Conservation (phyloP, 1,139 yeast genomes). For the Magnusiomyces tetraspermus region DNA sequence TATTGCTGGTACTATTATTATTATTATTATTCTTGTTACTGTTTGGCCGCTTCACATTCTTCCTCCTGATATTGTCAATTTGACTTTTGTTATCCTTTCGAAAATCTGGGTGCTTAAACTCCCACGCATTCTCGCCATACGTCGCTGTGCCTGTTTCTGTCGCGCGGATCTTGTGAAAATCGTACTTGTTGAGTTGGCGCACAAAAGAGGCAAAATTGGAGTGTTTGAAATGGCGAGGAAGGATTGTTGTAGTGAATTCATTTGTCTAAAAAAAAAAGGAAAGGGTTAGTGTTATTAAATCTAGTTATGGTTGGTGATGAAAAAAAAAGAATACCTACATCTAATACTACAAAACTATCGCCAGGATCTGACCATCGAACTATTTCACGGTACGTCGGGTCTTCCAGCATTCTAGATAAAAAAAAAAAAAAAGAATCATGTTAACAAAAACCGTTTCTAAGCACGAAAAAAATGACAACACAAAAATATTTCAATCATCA, state of each 20-base stretch:
- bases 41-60: slow-evolving; percentile 33
- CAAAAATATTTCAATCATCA: not conserved
- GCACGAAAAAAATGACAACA: not conserved
- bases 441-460: not conserved
- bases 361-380: slow-evolving; percentile 81
- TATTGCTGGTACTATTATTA: not conserved
- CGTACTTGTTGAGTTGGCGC: slow-evolving; percentile 89
- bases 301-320: no score
- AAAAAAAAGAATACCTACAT: slow-evolving; percentile 29
- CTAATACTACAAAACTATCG: slow-evolving; percentile 78
- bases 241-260: slow-evolving; percentile 73
- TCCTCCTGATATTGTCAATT: slow-evolving; percentile 69
- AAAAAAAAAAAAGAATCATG: slow-evolving; percentile 25
- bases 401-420: slow-evolving; percentile 82
- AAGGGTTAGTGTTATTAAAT: no score
- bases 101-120: slow-evolving; percentile 86
- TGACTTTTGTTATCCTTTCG: slow-evolving; percentile 59
- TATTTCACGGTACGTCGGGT: slow-evolving; percentile 57
- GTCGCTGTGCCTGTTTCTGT: slow-evolving; percentile 44
- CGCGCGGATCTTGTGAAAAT: slow-evolving; percentile 84
- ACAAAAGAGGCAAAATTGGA: slow-evolving; percentile 91
- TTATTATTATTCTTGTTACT: not conserved
- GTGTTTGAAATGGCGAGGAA: slow-evolving; percentile 89
- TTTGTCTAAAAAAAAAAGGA: slow-evolving; percentile 48
- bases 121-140: slow-evolving; percentile 78